Conservation (phyloP, 1,284 basidiomycete species). For the Sanghuangporus weigelae region DNA sequence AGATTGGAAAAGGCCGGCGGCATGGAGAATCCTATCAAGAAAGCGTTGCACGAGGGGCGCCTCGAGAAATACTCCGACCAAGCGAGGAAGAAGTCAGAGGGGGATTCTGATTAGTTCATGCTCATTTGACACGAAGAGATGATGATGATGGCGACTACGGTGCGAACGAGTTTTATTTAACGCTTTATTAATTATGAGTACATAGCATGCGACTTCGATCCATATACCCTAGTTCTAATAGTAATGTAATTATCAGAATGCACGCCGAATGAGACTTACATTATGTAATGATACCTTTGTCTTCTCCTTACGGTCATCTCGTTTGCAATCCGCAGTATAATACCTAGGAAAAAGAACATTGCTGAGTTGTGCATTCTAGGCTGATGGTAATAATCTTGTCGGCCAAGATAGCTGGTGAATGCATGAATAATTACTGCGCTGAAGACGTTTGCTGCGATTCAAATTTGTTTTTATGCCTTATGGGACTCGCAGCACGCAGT, state of each 20-base stretch:
- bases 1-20: constrained; percentile 73
- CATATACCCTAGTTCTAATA: not conserved
- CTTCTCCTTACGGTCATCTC: too few relatives aligned
- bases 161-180: too few relatives aligned
- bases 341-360: too few relatives aligned
- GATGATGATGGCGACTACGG: not conserved
- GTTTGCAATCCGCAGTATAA: too few relatives aligned
- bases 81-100: not conserved
- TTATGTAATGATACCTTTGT: too few relatives aligned
- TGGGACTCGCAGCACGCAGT: too few relatives aligned
- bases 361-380: too few relatives aligned
- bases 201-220: not conserved
- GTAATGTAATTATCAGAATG: not conserved
- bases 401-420: too few relatives aligned
- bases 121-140: not conserved
- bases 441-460: too few relatives aligned
- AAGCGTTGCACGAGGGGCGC: constrained; percentile 59
- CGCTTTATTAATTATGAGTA: not conserved
- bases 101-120: not conserved
- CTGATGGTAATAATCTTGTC: too few relatives aligned
- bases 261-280: not conserved
- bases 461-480: too few relatives aligned
- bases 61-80: constrained; percentile 18
- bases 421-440: too few relatives aligned
- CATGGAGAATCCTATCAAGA: constrained; percentile 70